Conservation (phyloP, 805 yeast species). For the Vanderwaltozyma polyspora region DNA sequence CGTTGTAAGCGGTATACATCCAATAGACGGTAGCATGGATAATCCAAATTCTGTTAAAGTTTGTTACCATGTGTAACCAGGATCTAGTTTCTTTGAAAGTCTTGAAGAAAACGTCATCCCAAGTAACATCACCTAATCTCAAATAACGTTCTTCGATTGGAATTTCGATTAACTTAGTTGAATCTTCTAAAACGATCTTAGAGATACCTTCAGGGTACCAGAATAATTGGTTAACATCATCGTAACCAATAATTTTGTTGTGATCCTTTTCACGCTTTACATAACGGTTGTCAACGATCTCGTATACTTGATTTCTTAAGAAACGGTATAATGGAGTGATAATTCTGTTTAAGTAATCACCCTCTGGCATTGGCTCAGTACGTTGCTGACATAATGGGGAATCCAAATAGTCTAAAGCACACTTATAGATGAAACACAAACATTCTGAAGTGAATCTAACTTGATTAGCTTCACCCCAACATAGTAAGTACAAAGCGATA, state of each 20-base stretch:
- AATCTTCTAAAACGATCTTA: constrained; percentile 82
- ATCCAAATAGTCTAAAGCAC: constrained; percentile 79
- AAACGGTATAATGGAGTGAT: constrained; percentile 81
- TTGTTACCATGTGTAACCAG: constrained; percentile 90
- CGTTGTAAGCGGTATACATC: constrained; percentile 89
- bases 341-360: constrained; percentile 82
- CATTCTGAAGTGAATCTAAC: constrained; percentile 84
- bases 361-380: constrained; percentile 29
- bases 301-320: constrained; percentile 71
- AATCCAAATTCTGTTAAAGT: constrained; percentile 97
- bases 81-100: constrained; percentile 93
- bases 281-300: constrained; percentile 67
- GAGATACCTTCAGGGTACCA: constrained; percentile 99
- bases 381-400: constrained; percentile 87
- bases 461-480: constrained; percentile 90
- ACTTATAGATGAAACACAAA: constrained; percentile 70
- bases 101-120: constrained; percentile 88
- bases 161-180: constrained; percentile 79
- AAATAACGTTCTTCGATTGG: constrained; percentile 81
- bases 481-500: constrained; percentile 52
- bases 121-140: constrained; percentile 79
- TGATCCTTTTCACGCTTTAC: constrained; percentile 80
- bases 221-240: constrained; percentile 95
- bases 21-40: constrained; percentile 82
- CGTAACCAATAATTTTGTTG: constrained; percentile 77